Conservation (phyloP, 805 yeast species). For the Brettanomyces nanus region DNA sequence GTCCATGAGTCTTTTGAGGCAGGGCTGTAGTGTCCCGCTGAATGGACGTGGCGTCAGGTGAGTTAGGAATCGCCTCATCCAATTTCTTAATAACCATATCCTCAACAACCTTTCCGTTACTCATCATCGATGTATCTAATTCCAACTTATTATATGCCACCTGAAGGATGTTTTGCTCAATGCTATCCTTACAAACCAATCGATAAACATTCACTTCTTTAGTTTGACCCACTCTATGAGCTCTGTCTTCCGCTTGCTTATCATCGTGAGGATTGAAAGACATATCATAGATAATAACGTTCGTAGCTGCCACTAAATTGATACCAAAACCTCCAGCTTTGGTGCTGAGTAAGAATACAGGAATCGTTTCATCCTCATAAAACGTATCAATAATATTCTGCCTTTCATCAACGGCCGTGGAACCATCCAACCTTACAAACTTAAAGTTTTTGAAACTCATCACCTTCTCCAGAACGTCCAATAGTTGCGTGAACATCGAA, state of each 20-base stretch:
- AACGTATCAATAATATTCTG: conserved; percentile 87
- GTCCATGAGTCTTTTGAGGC: too few relatives aligned
- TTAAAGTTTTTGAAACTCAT: conserved; percentile 55
- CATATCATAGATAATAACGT: conserved; percentile 86
- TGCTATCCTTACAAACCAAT: conserved; percentile 62
- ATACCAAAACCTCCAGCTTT: conserved; percentile 99
- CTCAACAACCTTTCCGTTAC: conserved; percentile 36
- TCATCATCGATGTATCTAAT: conserved; percentile 59
- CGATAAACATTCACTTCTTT: conserved; percentile 69
- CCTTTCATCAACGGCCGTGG: conserved; percentile 85
- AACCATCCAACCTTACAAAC: conserved; percentile 87
- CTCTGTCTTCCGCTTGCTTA: conserved; percentile 97
- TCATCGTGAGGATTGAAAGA: conserved; percentile 98
- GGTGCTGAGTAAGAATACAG: conserved; percentile 83
- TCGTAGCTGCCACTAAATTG: conserved; percentile 89
- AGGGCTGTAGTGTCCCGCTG: too few relatives aligned
- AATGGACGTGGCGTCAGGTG: too few relatives aligned
- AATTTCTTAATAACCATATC: conserved; percentile 45
- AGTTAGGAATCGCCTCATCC: conserved; percentile 21
- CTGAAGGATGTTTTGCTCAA: conserved; percentile 82
- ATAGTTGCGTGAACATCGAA: conserved; percentile 86
- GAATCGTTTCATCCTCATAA: conserved; percentile 72
- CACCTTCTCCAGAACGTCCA: conserved; percentile 79
- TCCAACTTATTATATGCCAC: conserved; percentile 88
- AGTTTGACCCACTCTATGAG: conserved; percentile 55